Evolutionary conservation across 352 stramenopile genomes (phyloP), one percentile per base, ranked within the genome.

Genomic region (Pythium rishiriense): DNA sequence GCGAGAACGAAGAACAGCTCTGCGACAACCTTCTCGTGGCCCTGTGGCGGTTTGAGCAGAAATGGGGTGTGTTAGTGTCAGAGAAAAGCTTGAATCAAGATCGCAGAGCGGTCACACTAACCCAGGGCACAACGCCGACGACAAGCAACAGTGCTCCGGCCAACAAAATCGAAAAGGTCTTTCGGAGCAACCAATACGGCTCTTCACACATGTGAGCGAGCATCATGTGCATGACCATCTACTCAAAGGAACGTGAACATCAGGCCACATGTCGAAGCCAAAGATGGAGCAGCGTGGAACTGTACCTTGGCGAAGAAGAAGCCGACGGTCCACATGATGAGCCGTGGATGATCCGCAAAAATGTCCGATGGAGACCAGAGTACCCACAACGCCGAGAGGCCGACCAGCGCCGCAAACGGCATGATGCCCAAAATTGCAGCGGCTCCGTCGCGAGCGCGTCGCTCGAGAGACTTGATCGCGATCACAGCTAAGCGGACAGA

Each of bases 211-310:
- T 92, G 69, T 94, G 86, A 11, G 86, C 82, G 12, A 94, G 79
- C 86, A 94, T 94, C 79, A 94, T 92, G 70, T 93, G 86, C 86
- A 94, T 94, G 56, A 90, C 84, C 84, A 94, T 94, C 86, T 94
- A 56, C 5, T 28, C 0, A 56, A 25, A 55, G 3, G 28, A 9
- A 12, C 7, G 37, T 50, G n/a, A 65, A 48, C 12, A 49, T 17
- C 21, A 28, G 15, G 26, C 29, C 4, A 11, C 2, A 25, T 19
- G 17, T 29, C 4, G 50, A n/a, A 28, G 15, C 14, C 25, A 22
- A n/a, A n/a, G 8, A 17, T 17, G 33, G 33, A 39, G 10, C 33
- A 39, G 37, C 3, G 17, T 53, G 10, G 43, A 22, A 9, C 25
- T 26, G 24, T 66, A 94, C 85, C 81, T 94, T 94, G 29, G 82